Evolutionary conservation across 768 basidiomycete genomes (phyloP).

Genomic region (Psilocybe sp.): DNA sequence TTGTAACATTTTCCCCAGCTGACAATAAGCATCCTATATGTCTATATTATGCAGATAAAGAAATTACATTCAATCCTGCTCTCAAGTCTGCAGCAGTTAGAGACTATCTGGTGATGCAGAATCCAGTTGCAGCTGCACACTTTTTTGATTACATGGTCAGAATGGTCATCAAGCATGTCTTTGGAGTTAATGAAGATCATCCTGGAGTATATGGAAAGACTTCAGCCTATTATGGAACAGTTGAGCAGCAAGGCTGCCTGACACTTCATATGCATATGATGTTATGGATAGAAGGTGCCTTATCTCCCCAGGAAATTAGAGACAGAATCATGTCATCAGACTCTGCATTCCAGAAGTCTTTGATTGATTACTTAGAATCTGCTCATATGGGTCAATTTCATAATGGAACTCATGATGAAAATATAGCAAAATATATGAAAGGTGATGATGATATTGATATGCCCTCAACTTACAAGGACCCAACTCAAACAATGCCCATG

Average conservation of each 20-base stretch:
- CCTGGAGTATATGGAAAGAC: constrained; percentile 26
- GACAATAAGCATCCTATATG: constrained; percentile 30
- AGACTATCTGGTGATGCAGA: not conserved
- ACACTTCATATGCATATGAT: constrained; percentile 34
- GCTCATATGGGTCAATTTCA: constrained; percentile 28
- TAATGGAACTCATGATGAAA: constrained; percentile 16
- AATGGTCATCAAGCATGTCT: constrained; percentile 26
- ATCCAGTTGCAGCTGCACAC: constrained; percentile 16
- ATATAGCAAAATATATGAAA: not conserved
- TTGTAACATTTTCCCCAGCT: constrained; percentile 33
- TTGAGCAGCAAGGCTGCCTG: constrained; percentile 35
- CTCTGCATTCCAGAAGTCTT: constrained; percentile 19
- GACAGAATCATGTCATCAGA: constrained; percentile 18
- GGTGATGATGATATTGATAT: not conserved
- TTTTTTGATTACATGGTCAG: constrained; percentile 31
- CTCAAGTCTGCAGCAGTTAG: not conserved
- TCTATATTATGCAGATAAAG: constrained; percentile 27
- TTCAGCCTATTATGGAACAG: constrained; percentile 33
- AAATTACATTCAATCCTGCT: constrained; percentile 18
- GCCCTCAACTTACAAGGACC: constrained; percentile 14
- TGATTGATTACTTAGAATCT: constrained; percentile 30
- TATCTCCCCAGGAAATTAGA: constrained; percentile 28
- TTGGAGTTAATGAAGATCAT: constrained; percentile 15
- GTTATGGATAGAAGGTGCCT: constrained; percentile 26
- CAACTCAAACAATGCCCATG: constrained; percentile 19